These are phyloP conservation scores for Pythium rhizo-oryzae DNA, from an alignment of 352 stramenopile species.

Conservation along the genomic window DNA sequence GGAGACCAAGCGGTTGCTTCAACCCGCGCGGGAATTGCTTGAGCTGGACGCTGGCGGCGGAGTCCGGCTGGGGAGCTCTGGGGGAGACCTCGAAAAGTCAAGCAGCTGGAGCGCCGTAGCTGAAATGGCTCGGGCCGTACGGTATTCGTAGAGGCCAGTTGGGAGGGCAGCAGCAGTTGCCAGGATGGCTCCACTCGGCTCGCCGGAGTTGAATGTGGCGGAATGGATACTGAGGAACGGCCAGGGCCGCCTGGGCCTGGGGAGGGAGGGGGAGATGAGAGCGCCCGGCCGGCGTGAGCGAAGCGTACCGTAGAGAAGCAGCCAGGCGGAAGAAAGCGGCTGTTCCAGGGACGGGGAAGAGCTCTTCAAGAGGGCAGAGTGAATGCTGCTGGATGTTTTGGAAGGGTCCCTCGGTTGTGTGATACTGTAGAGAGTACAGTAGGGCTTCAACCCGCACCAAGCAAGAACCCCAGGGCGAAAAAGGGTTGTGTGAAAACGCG, in stretches of 20 bases:
- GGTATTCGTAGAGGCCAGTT: slow-evolving; percentile 16
- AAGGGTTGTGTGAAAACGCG: slow-evolving; percentile 2
- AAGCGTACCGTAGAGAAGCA: slow-evolving; percentile 14
- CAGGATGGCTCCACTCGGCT: slow-evolving; percentile 20
- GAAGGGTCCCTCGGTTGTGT: background rate
- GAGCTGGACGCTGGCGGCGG: background rate
- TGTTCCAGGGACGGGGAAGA: slow-evolving; percentile 4
- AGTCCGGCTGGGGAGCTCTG: background rate
- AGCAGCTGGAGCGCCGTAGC: slow-evolving; percentile 2
- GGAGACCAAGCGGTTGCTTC: slow-evolving; percentile 14
- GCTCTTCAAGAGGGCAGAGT: background rate
- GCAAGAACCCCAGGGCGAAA: background rate
- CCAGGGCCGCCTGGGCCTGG: too few relatives aligned
- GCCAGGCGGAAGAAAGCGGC: slow-evolving; percentile 22
- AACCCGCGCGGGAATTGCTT: background rate
- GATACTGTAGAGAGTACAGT: slow-evolving; percentile 6
- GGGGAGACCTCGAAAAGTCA: slow-evolving; percentile 6
- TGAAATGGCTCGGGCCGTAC: background rate
- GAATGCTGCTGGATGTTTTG: background rate
- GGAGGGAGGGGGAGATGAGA: slow-evolving; percentile 4
- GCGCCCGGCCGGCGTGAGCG: background rate
- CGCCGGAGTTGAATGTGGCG: slow-evolving; percentile 17
- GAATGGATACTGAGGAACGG: slow-evolving; percentile 31
- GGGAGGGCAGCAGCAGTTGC: background rate
- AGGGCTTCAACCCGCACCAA: background rate